phyloP scores from a whole-genome alignment of 768 basidiomycete species.

The Psilocybe cubensis region DNA sequence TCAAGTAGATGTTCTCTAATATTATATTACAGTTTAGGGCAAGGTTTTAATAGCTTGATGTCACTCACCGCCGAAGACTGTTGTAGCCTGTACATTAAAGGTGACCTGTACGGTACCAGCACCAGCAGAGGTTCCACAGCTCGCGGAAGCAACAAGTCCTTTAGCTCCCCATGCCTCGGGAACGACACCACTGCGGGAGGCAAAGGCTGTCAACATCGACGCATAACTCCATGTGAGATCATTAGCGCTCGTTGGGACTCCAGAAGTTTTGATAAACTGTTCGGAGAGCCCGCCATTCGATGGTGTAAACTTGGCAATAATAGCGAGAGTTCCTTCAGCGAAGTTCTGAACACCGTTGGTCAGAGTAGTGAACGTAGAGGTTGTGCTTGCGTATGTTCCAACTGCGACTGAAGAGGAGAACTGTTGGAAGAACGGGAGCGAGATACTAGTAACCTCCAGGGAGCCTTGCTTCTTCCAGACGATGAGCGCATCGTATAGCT shows the following conservation, averaged over 20 bases:
- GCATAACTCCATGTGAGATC: constrained; percentile 85
- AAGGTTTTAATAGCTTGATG: background rate
- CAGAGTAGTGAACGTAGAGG: constrained; percentile 53
- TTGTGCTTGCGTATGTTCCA: constrained; percentile 56
- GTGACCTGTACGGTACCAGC: constrained; percentile 43
- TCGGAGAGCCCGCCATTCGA: constrained; percentile 62
- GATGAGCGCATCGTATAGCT: constrained; percentile 72
- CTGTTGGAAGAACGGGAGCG: constrained; percentile 73
- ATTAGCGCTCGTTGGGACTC: constrained; percentile 58
- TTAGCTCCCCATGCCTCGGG: constrained; percentile 69
- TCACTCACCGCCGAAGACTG: constrained; percentile 56
- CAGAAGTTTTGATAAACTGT: constrained; percentile 57
- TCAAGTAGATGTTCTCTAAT: constrained; percentile 72
- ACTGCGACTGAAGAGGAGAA: constrained; percentile 51
- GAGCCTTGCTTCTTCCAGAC: constrained; percentile 61
- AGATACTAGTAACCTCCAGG: constrained; percentile 59
- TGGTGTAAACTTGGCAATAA: constrained; percentile 68
- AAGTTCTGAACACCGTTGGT: constrained; percentile 50
- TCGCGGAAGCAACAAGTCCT: constrained; percentile 49
- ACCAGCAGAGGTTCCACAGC: constrained; percentile 40
- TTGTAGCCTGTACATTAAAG: constrained; percentile 65
- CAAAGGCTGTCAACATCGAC: constrained; percentile 63
- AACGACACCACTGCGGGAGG: constrained; percentile 52
- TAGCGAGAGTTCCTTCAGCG: constrained; percentile 68
- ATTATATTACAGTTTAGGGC: background rate